These are phyloP conservation scores for Metarhizium anisopliae DNA, from an alignment of 2,329 filamentous ascomycete genomes.

Conservation along the genomic window DNA sequence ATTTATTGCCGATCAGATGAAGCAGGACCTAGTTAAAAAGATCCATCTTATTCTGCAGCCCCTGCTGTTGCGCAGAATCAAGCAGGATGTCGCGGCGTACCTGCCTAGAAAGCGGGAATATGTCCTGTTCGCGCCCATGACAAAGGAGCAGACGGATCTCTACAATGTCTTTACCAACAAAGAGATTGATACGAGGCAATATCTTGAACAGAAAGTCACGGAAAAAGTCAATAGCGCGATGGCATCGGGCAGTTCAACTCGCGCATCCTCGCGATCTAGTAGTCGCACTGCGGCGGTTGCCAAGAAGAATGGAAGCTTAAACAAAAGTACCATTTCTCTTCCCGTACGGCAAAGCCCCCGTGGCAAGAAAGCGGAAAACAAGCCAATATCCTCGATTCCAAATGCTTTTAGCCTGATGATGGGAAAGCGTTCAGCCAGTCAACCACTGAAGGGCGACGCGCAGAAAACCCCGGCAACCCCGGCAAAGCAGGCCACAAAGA, in stretches of 20 bases:
- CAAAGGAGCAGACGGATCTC: conserved; percentile 79
- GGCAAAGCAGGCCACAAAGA: conserved; percentile 18
- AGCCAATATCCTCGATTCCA: conserved; percentile 8
- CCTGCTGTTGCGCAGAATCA: conserved; percentile 77
- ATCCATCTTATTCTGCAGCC: conserved; percentile 92
- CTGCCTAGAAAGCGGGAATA: conserved; percentile 97
- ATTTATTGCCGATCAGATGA: conserved; percentile 67
- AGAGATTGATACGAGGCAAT: conserved; percentile 55
- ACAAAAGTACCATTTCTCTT: conserved; percentile 15
- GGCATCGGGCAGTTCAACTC: conserved; percentile 21
- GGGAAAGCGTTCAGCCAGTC: conserved; percentile 26
- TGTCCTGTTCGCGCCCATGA: conserved; percentile 87
- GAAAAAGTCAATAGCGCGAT: conserved; percentile 44
- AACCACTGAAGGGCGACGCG: conserved; percentile 17
- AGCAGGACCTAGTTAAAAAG: conserved; percentile 49
- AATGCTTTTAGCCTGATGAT: conserved; percentile 50
- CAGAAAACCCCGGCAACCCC: conserved; percentile 9
- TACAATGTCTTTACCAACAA: conserved; percentile 61
- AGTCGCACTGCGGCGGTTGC: conserved; percentile 15
- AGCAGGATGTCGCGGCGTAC: conserved; percentile 83
- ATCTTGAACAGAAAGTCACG: conserved; percentile 70
- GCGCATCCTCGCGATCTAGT: conserved; percentile 28
- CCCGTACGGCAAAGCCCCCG: conserved; percentile 28
- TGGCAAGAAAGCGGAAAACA: conserved; percentile 17
- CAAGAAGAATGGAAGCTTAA: conserved; percentile 10